Base-by-base conservation (phyloP, 1,284 basidiomycete species). In the Fistulina hepatica region DNA sequence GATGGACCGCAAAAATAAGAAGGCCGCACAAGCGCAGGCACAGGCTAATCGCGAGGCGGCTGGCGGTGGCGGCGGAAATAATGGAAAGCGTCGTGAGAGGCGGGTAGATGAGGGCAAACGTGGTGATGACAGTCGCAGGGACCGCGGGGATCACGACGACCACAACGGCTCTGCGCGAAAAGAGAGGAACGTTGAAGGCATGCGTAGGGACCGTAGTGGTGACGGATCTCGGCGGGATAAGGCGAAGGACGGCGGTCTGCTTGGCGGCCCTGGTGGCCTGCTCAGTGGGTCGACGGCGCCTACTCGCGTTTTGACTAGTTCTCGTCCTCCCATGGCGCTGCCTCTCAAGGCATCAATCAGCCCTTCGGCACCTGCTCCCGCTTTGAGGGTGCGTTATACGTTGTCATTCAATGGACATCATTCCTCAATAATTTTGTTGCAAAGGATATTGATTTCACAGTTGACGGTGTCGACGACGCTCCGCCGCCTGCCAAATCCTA, bases 1-100 rank as follows among this genome's bases (percentile, higher is more conserved):
- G 9, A 95, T 97, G 89, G 94, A 98, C 57, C 69, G 93, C 48
- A 94, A 95, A 69, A 97, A 98, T 65, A 97, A 97, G 71, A 91
- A 94, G 53, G 85, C 88, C 8, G 90, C 91, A 1, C 93, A 97
- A 53, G n/a, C n/a, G n/a, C n/a, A n/a, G n/a, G n/a, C n/a, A n/a
- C n/a, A n/a, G n/a, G n/a, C n/a, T n/a, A n/a, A n/a, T n/a, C n/a
- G n/a, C n/a, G 65, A 74, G 28, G 81, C 75, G 17, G 69, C 65
- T 9, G 65, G 66, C 57, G 23, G 61, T 48, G 46, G 57, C 55
- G 55, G 61, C 60, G 59, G 49, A 52, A 58, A 60, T 63, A 51
- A n/a, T n/a, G 50, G 64, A 31, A 9, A 13, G 28, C 10, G 28
- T n/a, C n/a, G n/a, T n/a, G n/a, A n/a, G n/a, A n/a, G n/a, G n/a